A percentile compares a stretch with the other conserved stretches of the same genome.
phyloP scores from a whole-genome alignment of 1,284 basidiomycete species.

The Irpex lacteus region DNA sequence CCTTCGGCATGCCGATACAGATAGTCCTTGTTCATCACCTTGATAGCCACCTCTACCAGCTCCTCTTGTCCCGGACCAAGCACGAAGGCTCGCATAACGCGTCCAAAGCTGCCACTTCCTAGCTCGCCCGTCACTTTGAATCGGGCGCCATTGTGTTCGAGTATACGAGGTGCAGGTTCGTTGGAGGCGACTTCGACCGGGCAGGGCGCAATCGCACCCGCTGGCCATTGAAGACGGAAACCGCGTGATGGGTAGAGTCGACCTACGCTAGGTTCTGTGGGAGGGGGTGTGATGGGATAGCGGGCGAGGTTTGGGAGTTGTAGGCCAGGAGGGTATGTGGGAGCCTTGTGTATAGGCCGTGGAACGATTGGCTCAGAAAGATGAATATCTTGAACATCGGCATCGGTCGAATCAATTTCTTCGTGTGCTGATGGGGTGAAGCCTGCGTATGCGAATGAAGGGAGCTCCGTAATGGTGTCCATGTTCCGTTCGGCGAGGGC shows the following conservation, averaged over 20 bases:
- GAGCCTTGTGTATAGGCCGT: not conserved
- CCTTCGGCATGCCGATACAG: not conserved
- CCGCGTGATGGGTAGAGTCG: not conserved
- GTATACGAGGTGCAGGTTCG: not conserved
- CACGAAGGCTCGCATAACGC: not conserved
- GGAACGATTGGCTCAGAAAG: not conserved
- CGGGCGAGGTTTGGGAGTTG: not conserved
- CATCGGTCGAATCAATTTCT: not conserved
- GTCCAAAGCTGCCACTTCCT: not conserved
- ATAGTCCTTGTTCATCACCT: slow-evolving; percentile 9
- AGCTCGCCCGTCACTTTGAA: not conserved
- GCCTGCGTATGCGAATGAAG: not conserved
- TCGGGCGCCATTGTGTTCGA: not conserved
- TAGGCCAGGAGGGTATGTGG: not conserved
- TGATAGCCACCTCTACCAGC: not conserved
- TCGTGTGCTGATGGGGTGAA: not conserved
- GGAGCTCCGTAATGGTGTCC: not conserved
- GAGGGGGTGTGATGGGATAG: not conserved
- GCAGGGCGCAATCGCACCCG: no score
- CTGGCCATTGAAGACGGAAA: not conserved
- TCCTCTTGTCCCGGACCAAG: not conserved
- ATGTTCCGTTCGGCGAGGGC: not conserved
- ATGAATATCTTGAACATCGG: not conserved
- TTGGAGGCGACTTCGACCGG: not conserved
- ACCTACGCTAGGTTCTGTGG: not conserved